Conservation (phyloP, 345 rosid genomes). For the Garcia nutans region DNA sequence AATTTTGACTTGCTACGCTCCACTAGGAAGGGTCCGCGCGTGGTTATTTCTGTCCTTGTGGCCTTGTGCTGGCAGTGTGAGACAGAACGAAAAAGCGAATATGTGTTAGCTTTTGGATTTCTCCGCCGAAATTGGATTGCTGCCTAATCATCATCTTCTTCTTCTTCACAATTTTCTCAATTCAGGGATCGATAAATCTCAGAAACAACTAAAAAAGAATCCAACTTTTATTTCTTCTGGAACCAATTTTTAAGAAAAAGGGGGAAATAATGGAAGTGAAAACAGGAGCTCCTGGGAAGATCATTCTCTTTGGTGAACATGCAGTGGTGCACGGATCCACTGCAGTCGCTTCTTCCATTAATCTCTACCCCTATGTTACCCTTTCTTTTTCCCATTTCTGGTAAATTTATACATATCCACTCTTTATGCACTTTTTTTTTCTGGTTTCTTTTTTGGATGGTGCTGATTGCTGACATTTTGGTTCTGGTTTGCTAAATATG, state of each 20-base stretch:
- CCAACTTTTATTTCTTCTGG: too few relatives aligned
- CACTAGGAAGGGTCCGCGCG: background rate
- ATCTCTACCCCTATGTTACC: constrained; percentile 65
- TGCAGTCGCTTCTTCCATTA: constrained; percentile 88
- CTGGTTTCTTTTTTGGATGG: background rate
- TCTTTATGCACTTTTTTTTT: background rate
- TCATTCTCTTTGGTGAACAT: constrained; percentile 93
- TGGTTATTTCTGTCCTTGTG: background rate
- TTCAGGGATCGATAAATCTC: background rate
- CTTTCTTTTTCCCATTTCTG: constrained; percentile 58
- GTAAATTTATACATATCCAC: constrained; percentile 19
- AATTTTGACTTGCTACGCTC: background rate
- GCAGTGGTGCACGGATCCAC: constrained; percentile 96
- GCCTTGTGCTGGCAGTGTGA: background rate
- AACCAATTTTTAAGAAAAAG: background rate
- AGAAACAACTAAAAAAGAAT: background rate
- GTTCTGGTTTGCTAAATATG: background rate
- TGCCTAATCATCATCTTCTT: background rate
- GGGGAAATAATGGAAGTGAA: constrained; percentile 65
- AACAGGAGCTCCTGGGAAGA: constrained; percentile 91
- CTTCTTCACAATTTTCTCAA: background rate
- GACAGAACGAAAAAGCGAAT: background rate
- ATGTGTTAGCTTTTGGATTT: background rate
- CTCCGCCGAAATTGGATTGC: background rate
- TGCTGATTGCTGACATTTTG: background rate